Percentiles rank a stretch among this genome's conserved stretches.
Conservation (phyloP, 139 green algal genomes). For the Volvox africanus region DNA sequence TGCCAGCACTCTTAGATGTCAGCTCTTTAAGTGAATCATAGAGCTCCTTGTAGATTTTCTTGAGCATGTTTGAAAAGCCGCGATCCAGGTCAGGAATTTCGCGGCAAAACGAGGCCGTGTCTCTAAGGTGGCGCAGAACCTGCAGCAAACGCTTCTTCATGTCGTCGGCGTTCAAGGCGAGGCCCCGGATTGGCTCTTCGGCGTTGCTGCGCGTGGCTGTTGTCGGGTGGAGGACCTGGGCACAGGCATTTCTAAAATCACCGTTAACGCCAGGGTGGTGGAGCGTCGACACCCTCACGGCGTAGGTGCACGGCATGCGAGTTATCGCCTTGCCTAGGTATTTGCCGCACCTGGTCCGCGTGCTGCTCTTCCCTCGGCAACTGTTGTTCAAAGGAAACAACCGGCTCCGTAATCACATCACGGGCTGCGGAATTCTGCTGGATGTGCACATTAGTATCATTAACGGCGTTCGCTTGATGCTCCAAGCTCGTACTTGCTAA, state of each 20-base stretch:
- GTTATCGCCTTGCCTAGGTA: too few species aligned
- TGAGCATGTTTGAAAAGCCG: not conserved
- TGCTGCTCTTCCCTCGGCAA: not conserved
- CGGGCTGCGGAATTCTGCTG: not conserved
- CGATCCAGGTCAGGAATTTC: not conserved
- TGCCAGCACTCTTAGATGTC: not conserved
- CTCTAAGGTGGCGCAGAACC: constrained; percentile 24
- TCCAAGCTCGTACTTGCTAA: not conserved
- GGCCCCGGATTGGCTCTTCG: too few species aligned
- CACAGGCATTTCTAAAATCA: too few species aligned
- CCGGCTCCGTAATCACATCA: not conserved
- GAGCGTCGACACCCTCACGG: too few species aligned
- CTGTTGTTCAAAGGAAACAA: not conserved
- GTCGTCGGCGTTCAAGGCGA: not conserved
- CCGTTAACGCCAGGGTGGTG: too few species aligned
- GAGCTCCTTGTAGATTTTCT: constrained; percentile 8
- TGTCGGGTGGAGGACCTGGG: too few species aligned
- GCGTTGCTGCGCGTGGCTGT: too few species aligned
- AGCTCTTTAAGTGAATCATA: constrained; percentile 4
- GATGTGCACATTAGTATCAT: not conserved
- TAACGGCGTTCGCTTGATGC: not conserved
- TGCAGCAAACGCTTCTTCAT: not conserved
- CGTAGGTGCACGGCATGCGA: too few species aligned
- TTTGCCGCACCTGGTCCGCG: too few species aligned
- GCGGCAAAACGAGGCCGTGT: not conserved